Conservation (phyloP, 257 asterid species). For the Nyctanthes arbortristis region DNA sequence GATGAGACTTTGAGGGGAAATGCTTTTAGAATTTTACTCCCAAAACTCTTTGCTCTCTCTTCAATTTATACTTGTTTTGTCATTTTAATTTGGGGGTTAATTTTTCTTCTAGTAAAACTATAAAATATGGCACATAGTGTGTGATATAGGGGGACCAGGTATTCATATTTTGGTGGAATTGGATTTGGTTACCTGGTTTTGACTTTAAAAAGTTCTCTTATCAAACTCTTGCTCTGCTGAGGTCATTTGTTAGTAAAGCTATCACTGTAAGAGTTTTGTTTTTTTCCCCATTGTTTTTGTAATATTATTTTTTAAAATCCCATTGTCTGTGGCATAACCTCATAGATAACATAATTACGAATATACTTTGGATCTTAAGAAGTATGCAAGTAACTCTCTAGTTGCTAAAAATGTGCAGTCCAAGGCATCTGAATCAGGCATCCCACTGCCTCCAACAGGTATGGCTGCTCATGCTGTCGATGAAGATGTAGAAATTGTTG, state of each 20-base stretch:
- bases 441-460: conserved; percentile 65
- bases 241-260: neutral
- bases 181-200: neutral
- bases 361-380: conserved; percentile 5
- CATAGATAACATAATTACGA: neutral
- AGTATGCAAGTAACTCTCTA: conserved; percentile 1
- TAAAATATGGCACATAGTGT: neutral
- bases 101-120: neutral
- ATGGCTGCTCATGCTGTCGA: conserved; percentile 82
- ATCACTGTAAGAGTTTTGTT: neutral
- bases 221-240: neutral
- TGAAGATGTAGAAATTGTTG: conserved; percentile 67
- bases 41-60: neutral
- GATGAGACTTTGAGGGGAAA: no score
- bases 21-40: no score
- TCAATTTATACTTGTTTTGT: neutral
- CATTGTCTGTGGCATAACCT: conserved; percentile 2
- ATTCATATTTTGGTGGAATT: neutral
- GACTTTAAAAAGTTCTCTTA: neutral
- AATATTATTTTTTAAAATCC: neutral
- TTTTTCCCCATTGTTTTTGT: neutral
- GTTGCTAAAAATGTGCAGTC: conserved; percentile 39
- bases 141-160: neutral
- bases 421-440: conserved; percentile 46
- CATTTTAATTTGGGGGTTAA: neutral